These are phyloP conservation scores for Neurospora hispaniola DNA, from an alignment of 495 filamentous ascomycete species.

Conservation along the genomic window DNA sequence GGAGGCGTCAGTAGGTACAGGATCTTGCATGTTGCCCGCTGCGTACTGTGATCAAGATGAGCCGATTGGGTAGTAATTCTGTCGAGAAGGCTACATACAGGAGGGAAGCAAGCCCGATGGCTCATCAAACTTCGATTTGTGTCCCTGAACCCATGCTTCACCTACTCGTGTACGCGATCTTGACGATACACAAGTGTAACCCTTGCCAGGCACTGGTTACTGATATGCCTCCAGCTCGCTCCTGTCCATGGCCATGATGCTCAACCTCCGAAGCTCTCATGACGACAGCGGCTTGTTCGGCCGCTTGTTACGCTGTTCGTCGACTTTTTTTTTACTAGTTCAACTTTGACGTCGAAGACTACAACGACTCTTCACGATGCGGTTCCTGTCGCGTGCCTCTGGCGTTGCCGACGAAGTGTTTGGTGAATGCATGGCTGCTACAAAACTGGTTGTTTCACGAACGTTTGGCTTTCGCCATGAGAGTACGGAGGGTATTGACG, in stretches of 20 bases:
- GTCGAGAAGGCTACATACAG: background rate
- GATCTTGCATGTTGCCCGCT: background rate
- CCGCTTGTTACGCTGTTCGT: background rate
- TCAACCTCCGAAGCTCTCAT: background rate
- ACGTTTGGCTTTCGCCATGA: background rate
- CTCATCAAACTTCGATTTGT: background rate
- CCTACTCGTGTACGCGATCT: background rate
- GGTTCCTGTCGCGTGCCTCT: background rate
- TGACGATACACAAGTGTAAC: background rate
- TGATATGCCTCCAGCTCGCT: background rate
- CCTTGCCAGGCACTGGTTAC: background rate
- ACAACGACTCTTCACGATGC: background rate
- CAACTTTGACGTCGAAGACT: background rate
- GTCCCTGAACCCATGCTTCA: background rate
- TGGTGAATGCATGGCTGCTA: background rate
- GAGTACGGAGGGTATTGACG: background rate
- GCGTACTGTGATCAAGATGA: background rate
- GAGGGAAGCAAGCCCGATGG: background rate
- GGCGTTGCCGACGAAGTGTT: background rate
- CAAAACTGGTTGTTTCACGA: background rate
- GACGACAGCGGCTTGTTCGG: background rate
- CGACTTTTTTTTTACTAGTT: background rate
- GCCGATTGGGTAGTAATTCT: background rate
- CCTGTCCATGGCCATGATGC: background rate
- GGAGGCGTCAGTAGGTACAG: background rate